Conservation (phyloP, 2,329 filamentous ascomycete species). For the Xylariomycetidae sp. region DNA sequence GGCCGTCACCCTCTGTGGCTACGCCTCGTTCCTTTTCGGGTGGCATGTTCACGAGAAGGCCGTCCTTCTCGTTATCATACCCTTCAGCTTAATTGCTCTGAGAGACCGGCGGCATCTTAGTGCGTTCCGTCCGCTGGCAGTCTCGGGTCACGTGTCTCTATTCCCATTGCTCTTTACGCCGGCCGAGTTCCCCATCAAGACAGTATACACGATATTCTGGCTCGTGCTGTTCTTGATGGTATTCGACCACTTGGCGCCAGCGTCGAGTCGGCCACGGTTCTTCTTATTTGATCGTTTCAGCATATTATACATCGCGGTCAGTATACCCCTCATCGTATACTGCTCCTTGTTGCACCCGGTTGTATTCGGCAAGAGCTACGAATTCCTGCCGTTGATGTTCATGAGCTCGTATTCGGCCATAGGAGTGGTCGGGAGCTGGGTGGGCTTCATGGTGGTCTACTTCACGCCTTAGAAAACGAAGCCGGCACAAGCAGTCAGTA, state of each 20-base stretch:
- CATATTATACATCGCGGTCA: conserved; percentile 80
- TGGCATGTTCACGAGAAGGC: conserved; percentile 99
- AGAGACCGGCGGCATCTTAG: conserved; percentile 85
- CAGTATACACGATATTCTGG: conserved; percentile 88
- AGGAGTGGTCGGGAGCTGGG: conserved; percentile 92
- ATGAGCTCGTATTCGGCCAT: conserved; percentile 90
- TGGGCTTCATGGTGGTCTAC: conserved; percentile 91
- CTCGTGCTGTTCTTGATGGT: conserved; percentile 76
- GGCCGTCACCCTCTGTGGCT: conserved; percentile 85
- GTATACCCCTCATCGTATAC: conserved; percentile 84
- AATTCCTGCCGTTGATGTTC: conserved; percentile 95
- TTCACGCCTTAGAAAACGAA: conserved; percentile 60
- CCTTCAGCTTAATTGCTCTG: conserved; percentile 87
- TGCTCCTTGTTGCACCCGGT: conserved; percentile 77
- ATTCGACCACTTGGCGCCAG: conserved; percentile 84
- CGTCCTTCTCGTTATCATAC: conserved; percentile 86
- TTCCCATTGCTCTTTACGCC: conserved; percentile 91
- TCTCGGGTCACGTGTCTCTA: conserved; percentile 89
- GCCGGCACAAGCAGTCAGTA: too few species aligned
- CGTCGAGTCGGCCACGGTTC: conserved; percentile 70
- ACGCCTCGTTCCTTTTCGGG: conserved; percentile 93
- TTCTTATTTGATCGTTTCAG: conserved; percentile 91
- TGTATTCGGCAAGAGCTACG: conserved; percentile 75
- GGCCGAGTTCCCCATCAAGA: conserved; percentile 91
- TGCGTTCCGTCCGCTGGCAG: conserved; percentile 85